These are phyloP conservation scores for Pichia sp. DNA, from an alignment of 1,139 yeast species.

Conservation along the genomic window DNA sequence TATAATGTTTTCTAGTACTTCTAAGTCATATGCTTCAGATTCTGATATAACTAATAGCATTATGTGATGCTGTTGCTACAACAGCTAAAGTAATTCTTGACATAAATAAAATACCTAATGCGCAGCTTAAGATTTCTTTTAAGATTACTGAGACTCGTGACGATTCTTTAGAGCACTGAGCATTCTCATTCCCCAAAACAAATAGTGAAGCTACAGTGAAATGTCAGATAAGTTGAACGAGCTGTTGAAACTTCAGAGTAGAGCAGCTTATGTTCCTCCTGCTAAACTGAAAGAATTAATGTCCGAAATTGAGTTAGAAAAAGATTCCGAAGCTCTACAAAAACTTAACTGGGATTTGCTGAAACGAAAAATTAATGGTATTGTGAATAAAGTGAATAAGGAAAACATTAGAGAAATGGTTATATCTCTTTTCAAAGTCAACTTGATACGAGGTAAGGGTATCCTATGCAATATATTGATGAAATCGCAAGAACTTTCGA, in stretches of 20 bases:
- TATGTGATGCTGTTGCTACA: background rate
- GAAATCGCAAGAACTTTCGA: slow-evolving; percentile 42
- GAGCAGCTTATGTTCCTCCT: slow-evolving; percentile 48
- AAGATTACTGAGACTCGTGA: too few species aligned
- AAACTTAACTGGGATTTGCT: slow-evolving; percentile 48
- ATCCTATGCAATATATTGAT: slow-evolving; percentile 49
- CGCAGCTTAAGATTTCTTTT: too few species aligned
- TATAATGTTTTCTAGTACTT: slow-evolving; percentile 1
- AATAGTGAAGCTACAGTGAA: too few species aligned
- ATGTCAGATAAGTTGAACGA: slow-evolving; percentile 20
- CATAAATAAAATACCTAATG: too few species aligned
- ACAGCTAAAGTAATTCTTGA: too few species aligned
- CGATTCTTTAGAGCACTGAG: too few species aligned
- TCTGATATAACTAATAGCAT: slow-evolving; percentile 8
- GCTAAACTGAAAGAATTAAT: slow-evolving; percentile 40
- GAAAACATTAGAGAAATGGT: slow-evolving; percentile 44
- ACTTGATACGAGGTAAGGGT: slow-evolving; percentile 57
- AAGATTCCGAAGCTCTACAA: slow-evolving; percentile 39
- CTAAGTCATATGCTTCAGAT: slow-evolving; percentile 1
- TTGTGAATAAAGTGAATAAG: slow-evolving; percentile 39
- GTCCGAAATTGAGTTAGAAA: slow-evolving; percentile 26
- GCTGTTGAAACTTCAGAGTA: slow-evolving; percentile 34
- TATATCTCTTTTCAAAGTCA: slow-evolving; percentile 43
- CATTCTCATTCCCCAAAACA: too few species aligned
- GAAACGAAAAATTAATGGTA: slow-evolving; percentile 40